Percentiles rank a stretch among this genome's conserved stretches.
Evolutionary conservation across 2,329 filamentous ascomycete species (phyloP).

Genomic region (Phyllosticta citribraziliensis): DNA sequence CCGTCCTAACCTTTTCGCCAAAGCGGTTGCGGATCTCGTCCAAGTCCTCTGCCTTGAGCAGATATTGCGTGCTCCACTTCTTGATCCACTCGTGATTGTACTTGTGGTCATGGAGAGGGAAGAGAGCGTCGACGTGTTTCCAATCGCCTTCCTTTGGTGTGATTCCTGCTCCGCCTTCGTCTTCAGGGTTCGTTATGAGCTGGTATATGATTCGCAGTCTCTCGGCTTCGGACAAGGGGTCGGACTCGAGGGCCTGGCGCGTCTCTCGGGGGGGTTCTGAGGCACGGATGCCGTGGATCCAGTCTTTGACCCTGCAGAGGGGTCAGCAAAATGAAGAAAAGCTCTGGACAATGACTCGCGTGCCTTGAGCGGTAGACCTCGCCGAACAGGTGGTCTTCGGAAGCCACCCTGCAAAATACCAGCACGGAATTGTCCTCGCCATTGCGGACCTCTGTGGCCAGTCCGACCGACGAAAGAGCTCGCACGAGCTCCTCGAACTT

Average conservation of each 20-base stretch:
- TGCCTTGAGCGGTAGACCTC: slow-evolving; percentile 76
- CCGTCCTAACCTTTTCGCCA: slow-evolving; percentile 34
- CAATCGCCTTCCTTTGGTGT: slow-evolving; percentile 41
- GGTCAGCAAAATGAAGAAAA: neutral
- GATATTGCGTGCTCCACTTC: slow-evolving; percentile 40
- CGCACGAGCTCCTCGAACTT: slow-evolving; percentile 71
- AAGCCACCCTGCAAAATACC: slow-evolving; percentile 73
- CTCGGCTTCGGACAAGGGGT: slow-evolving; percentile 81
- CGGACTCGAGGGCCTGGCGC: slow-evolving; percentile 53
- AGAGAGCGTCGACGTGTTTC: slow-evolving; percentile 40
- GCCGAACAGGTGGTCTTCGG: slow-evolving; percentile 61
- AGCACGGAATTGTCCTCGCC: slow-evolving; percentile 67
- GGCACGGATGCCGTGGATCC: slow-evolving; percentile 79
- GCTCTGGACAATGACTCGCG: slow-evolving; percentile 2
- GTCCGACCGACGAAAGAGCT: slow-evolving; percentile 65
- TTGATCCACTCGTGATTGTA: slow-evolving; percentile 46
- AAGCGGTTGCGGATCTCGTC: slow-evolving; percentile 42
- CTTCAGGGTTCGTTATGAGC: slow-evolving; percentile 45
- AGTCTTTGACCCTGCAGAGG: slow-evolving; percentile 66
- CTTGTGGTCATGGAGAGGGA: slow-evolving; percentile 40
- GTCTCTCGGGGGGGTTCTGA: slow-evolving; percentile 67
- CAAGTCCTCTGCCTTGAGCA: slow-evolving; percentile 38
- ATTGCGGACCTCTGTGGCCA: slow-evolving; percentile 77
- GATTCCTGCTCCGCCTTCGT: slow-evolving; percentile 41
- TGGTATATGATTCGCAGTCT: slow-evolving; percentile 79